Evolutionary conservation across 164 flowering plant species (phyloP), one percentile per base, ranked within the genome.

Genomic region (Magnolia sinica): DNA sequence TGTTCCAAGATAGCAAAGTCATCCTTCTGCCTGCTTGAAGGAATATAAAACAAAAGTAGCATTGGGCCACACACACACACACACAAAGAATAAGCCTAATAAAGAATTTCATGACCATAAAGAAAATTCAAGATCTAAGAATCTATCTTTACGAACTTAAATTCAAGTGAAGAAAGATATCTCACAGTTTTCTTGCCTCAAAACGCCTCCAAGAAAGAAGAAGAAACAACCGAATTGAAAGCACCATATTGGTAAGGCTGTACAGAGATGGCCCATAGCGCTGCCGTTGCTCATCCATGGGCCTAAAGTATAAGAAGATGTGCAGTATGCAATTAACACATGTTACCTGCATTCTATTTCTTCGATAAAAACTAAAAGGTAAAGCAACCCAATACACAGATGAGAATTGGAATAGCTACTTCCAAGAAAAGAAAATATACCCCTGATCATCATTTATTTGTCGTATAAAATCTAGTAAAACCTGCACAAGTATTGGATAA

Each of bases 271-370:
- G 99, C 68, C 99, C 99, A 84, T 95, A 95, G 63, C 96, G 94
- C 63, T 90, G 91, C 58, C 99, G 82, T 82, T 93, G 99, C 85
- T 95, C 99, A 82, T 95, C 99, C 99, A 95, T 95, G 76, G 99
- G 99, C 89, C 99, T 95, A 76, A 50, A 20, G 19, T 45, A 82
- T 31, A 72, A 69, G 55, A 23, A 68, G 22, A 20, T 58, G 61
- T 68, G 69, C 65, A 78, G 70, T 69, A 11, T 27, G 45, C 22
- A 6, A 50, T 50, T 23, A 50, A 23, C 37, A 61, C n/a, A 70
- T 27, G 64, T 24, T 10, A 64, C 8, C 3, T 68, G 29, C 7
- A 75, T 16, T 58, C 69, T 18, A 52, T 66, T 3, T 19, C 50
- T 63, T 8, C 16, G 64, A 19, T 68, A 11, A 19, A 70, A 14